These are phyloP conservation scores for Babesia bovis DNA, from an alignment of 169 alveolate species.

Conservation along the genomic window DNA sequence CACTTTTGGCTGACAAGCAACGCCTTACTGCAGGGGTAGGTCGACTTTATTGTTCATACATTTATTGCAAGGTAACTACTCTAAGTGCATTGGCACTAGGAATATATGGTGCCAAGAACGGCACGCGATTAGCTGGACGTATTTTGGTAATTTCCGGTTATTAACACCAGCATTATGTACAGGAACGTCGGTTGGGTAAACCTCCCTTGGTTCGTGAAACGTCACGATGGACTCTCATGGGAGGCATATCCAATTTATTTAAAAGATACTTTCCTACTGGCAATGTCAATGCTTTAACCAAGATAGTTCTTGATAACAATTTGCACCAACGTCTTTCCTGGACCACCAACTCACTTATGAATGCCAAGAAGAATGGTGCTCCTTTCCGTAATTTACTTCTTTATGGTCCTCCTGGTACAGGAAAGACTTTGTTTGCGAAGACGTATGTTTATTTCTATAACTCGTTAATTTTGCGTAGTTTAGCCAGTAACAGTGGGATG, in stretches of 20 bases:
- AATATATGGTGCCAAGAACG: slow-evolving; percentile 76
- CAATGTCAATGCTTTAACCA: slow-evolving; percentile 69
- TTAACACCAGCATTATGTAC: neutral
- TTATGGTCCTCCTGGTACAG: slow-evolving; percentile 97
- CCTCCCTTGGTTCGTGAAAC: slow-evolving; percentile 90
- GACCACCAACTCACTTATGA: slow-evolving; percentile 92
- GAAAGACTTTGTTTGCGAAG: slow-evolving; percentile 92
- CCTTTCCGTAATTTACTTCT: slow-evolving; percentile 90
- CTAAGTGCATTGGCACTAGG: slow-evolving; percentile 81
- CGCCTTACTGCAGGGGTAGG: slow-evolving; percentile 70
- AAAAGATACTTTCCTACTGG: neutral
- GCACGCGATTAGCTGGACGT: slow-evolving; percentile 69
- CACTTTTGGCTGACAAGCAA: slow-evolving; percentile 75
- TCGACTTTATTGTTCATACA: neutral
- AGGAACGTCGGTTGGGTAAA: slow-evolving; percentile 82
- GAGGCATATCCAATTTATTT: slow-evolving; percentile 24
- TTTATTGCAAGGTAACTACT: slow-evolving; percentile 38
- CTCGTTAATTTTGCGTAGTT: slow-evolving; percentile 51
- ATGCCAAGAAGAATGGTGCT: slow-evolving; percentile 86
- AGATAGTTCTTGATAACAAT: slow-evolving; percentile 85
- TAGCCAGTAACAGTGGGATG: slow-evolving; percentile 90
- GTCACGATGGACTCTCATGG: slow-evolving; percentile 79
- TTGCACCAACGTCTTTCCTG: slow-evolving; percentile 87
- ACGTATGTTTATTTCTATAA: slow-evolving; percentile 61
- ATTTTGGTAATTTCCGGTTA: slow-evolving; percentile 37